Percentiles rank a stretch among this genome's conserved stretches.
These are phyloP conservation scores for Aureobasidium zeae DNA, from an alignment of 2,329 filamentous ascomycete genomes.

Conservation along the genomic window DNA sequence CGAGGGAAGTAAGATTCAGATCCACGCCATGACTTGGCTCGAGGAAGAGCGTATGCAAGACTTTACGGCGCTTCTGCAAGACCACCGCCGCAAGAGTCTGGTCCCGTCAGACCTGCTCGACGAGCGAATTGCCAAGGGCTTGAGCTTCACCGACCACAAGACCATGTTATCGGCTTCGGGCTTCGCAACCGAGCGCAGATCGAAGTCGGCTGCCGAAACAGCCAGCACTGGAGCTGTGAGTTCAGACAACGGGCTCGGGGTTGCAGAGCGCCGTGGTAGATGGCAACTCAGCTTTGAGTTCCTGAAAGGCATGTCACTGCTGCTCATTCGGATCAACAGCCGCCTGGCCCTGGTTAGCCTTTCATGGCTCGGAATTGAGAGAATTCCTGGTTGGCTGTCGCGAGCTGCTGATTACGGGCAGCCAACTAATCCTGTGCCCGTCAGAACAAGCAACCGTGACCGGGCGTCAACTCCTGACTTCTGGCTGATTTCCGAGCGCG, in stretches of 20 bases:
- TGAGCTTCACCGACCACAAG: constrained; percentile 29
- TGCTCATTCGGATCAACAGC: constrained; percentile 52
- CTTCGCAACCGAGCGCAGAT: constrained; percentile 60
- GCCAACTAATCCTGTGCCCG: constrained; percentile 20
- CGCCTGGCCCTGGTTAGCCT: constrained; percentile 47
- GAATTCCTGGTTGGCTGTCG: constrained; percentile 56
- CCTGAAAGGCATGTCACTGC: constrained; percentile 60
- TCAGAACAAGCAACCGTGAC: constrained; percentile 17
- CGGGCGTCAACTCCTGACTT: constrained; percentile 36
- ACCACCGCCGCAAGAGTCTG: constrained; percentile 29
- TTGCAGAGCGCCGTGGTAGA: constrained; percentile 66
- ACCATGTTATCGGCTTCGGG: constrained; percentile 34
- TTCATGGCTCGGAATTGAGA: constrained; percentile 49
- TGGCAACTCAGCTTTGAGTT: constrained; percentile 72
- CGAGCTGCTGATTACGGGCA: constrained; percentile 37
- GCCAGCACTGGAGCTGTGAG: constrained; percentile 24
- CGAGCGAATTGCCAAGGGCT: constrained; percentile 31
- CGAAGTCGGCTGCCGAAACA: constrained; percentile 20
- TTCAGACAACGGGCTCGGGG: constrained; percentile 59
- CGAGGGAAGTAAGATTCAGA: constrained; percentile 66
- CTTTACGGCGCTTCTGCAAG: constrained; percentile 40
- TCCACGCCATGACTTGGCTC: constrained; percentile 76
- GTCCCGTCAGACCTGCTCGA: constrained; percentile 37
- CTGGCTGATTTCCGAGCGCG: constrained; percentile 44
- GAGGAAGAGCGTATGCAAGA: constrained; percentile 79